A percentile compares a stretch with the other conserved stretches of the same genome.
These are phyloP conservation scores for Achaetomiella virescens DNA, from an alignment of 495 filamentous ascomycete species.

Conservation along the genomic window DNA sequence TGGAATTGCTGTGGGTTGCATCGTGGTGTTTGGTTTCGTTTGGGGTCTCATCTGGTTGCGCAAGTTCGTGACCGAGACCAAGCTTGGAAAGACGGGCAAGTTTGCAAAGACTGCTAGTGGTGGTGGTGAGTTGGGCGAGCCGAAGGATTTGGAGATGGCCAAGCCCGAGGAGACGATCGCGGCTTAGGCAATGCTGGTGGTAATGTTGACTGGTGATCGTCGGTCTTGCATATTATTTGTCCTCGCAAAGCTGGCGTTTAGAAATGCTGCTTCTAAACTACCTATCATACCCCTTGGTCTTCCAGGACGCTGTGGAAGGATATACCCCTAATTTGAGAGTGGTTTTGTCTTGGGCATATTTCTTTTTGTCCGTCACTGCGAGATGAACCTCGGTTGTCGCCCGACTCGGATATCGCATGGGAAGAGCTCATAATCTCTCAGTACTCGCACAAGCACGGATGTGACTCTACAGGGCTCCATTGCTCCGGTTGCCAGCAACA, in stretches of 20 bases:
- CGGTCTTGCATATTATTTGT: background rate
- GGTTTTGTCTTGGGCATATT: background rate
- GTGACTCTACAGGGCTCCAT: background rate
- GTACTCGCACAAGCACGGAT: background rate
- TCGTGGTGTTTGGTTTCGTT: conserved; percentile 56
- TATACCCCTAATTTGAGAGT: conserved; percentile 5
- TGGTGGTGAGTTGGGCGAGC: background rate
- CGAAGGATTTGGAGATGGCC: conserved; percentile 3
- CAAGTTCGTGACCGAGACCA: conserved; percentile 47
- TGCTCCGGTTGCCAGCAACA: no score
- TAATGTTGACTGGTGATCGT: background rate
- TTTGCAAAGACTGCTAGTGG: conserved; percentile 20
- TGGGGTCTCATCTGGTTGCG: conserved; percentile 42
- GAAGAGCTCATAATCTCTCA: background rate
- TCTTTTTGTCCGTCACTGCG: background rate
- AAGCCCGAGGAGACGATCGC: background rate
- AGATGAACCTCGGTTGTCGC: background rate
- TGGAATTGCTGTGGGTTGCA: conserved; percentile 57
- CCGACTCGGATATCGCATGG: no score
- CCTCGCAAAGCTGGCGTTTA: background rate
- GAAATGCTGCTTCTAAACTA: background rate
- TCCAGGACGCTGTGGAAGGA: background rate
- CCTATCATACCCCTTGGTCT: background rate
- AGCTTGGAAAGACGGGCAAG: conserved; percentile 42
- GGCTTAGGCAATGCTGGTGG: background rate